Conservation (phyloP, 306 rosid species). For the Lathyrus aphaca region DNA sequence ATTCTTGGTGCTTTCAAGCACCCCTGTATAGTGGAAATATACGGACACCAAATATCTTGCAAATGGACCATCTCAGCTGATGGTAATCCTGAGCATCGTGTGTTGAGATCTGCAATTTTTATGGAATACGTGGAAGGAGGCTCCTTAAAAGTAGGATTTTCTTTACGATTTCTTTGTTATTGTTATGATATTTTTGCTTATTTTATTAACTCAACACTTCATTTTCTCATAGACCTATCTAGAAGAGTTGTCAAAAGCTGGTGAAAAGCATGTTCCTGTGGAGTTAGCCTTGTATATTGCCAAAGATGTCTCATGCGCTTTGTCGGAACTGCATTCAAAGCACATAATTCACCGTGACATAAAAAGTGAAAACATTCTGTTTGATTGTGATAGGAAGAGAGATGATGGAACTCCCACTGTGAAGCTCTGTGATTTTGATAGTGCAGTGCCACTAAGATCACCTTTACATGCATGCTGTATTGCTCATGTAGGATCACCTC, state of each 20-base stretch:
- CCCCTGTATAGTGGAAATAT: conserved; percentile 89
- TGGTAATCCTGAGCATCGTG: conserved; percentile 61
- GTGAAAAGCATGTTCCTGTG: conserved; percentile 69
- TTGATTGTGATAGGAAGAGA: conserved; percentile 72
- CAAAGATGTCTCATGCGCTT: conserved; percentile 81
- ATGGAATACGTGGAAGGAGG: conserved; percentile 88
- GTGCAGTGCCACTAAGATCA: conserved; percentile 90
- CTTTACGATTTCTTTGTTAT: conserved; percentile 19
- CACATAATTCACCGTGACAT: conserved; percentile 95
- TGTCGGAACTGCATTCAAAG: conserved; percentile 81
- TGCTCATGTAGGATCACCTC: conserved; percentile 81
- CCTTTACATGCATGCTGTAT: conserved; percentile 81
- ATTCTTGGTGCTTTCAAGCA: conserved; percentile 80
- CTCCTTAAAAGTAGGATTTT: conserved; percentile 71
- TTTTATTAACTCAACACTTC: conserved; percentile 16
- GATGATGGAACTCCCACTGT: conserved; percentile 75
- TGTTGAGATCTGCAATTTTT: conserved; percentile 75
- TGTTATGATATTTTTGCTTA: not conserved
- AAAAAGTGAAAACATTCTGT: conserved; percentile 87
- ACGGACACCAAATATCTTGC: conserved; percentile 85
- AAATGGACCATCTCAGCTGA: conserved; percentile 75
- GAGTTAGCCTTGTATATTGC: conserved; percentile 72
- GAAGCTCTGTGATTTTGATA: conserved; percentile 98
- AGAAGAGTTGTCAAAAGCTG: conserved; percentile 67
- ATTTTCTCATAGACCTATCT: conserved; percentile 62